These are phyloP conservation scores for Fusarium graminum DNA, from an alignment of 2,329 filamentous ascomycete genomes.

Conservation along the genomic window DNA sequence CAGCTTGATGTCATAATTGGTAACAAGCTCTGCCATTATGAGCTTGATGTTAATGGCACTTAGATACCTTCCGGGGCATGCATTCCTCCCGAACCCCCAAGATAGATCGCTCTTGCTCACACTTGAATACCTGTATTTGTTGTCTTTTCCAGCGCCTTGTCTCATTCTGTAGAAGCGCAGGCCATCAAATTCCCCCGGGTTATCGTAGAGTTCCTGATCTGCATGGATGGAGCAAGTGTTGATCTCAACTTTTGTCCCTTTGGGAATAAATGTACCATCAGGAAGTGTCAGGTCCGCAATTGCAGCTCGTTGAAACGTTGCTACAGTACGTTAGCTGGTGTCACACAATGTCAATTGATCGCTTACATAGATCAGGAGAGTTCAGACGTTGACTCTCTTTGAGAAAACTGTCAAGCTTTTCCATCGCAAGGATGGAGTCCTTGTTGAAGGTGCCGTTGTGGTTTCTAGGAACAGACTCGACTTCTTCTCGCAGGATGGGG, in stretches of 20 bases:
- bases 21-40: slow-evolving; percentile 34
- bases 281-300: slow-evolving; percentile 25
- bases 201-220: slow-evolving; percentile 21
- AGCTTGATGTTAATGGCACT: slow-evolving; percentile 40
- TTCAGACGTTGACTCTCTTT: slow-evolving; percentile 43
- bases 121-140: slow-evolving; percentile 35
- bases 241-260: slow-evolving; percentile 39
- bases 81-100: slow-evolving; percentile 35
- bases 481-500: slow-evolving; percentile 20
- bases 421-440: background rate
- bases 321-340: accelerated
- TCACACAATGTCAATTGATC: accelerated
- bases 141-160: slow-evolving; percentile 11
- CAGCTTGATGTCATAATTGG: slow-evolving; percentile 34
- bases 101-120: slow-evolving; percentile 22
- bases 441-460: background rate
- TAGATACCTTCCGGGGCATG: slow-evolving; percentile 36
- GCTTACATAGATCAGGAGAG: slow-evolving; percentile 40
- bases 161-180: slow-evolving; percentile 37
- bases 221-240: slow-evolving; percentile 37
- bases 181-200: slow-evolving; percentile 26
- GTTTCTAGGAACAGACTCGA: slow-evolving; percentile 3
- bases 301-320: slow-evolving; percentile 6
- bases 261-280: slow-evolving; percentile 33
- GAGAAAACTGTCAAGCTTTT: slow-evolving; percentile 45